Conservation (phyloP, 1,139 yeast genomes). For the Debaryomyces psychrophilus region DNA sequence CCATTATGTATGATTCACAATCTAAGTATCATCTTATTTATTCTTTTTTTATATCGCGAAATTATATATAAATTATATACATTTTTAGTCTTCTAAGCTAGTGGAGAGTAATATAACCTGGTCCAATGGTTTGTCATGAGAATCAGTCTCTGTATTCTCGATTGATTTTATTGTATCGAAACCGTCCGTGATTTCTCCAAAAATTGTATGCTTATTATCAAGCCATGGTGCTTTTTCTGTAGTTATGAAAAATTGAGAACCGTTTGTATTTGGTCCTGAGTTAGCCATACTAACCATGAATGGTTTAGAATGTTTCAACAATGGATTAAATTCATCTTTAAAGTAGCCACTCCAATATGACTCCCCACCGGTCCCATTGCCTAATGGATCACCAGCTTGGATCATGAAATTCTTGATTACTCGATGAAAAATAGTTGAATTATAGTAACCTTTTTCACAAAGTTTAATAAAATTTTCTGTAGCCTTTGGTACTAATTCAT, state of each 20-base stretch:
- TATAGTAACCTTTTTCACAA: slow-evolving; percentile 42
- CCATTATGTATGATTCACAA: slow-evolving; percentile 9
- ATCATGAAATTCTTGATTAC: slow-evolving; percentile 54
- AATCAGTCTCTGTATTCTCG: slow-evolving; percentile 28
- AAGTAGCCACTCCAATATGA: slow-evolving; percentile 48
- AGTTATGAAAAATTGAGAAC: slow-evolving; percentile 38
- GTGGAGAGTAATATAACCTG: slow-evolving; percentile 14
- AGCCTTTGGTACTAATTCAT: slow-evolving; percentile 10
- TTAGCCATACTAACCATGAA: slow-evolving; percentile 52
- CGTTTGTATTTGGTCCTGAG: slow-evolving; percentile 33
- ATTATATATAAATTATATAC: not conserved
- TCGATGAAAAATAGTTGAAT: slow-evolving; percentile 48
- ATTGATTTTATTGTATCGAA: slow-evolving; percentile 30
- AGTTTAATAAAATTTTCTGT: slow-evolving; percentile 47
- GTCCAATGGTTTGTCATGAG: slow-evolving; percentile 25
- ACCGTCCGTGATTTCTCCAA: slow-evolving; percentile 35
- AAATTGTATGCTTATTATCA: slow-evolving; percentile 33
- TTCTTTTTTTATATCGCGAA: slow-evolving; percentile 2
- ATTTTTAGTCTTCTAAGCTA: slow-evolving; percentile 3
- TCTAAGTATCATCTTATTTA: not conserved
- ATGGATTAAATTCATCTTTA: slow-evolving; percentile 45
- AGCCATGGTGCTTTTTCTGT: slow-evolving; percentile 30
- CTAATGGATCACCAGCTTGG: slow-evolving; percentile 56
- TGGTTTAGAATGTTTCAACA: slow-evolving; percentile 42
- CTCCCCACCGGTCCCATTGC: slow-evolving; percentile 55